Evolutionary conservation across 371 early-diverging fungal species (phyloP).

Genomic region (Furculomyces boomerangus): DNA sequence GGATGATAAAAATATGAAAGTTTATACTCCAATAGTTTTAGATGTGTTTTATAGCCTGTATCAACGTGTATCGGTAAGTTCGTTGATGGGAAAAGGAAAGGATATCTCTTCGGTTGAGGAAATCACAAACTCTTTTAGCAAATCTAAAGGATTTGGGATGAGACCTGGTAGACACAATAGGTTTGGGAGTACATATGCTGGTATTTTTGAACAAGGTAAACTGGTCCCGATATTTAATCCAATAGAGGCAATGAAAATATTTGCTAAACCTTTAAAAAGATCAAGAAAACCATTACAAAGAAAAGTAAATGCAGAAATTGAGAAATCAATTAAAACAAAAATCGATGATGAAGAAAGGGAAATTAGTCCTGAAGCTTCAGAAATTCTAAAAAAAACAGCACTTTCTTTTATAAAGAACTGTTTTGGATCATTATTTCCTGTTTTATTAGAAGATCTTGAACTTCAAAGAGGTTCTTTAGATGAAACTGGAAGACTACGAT

Average conservation of each 20-base stretch:
- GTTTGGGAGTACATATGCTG: slow-evolving; percentile 21
- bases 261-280: slow-evolving; percentile 18
- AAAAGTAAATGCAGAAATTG: slow-evolving; percentile 1
- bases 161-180: slow-evolving; percentile 13
- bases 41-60: slow-evolving; percentile 22
- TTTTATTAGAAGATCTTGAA: slow-evolving; percentile 3
- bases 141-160: background rate
- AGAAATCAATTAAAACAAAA: background rate
- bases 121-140: slow-evolving; percentile 2
- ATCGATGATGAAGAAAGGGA: slow-evolving; percentile 2
- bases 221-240: slow-evolving; percentile 22
- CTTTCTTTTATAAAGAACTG: slow-evolving; percentile 2
- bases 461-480: background rate
- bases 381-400: background rate
- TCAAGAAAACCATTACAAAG: background rate
- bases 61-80: slow-evolving; percentile 16
- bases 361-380: background rate
- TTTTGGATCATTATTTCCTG: slow-evolving; percentile 1
- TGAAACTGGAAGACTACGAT: background rate
- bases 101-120: background rate
- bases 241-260: slow-evolving; percentile 15
- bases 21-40: slow-evolving; percentile 11
- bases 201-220: slow-evolving; percentile 13
- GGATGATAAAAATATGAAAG: slow-evolving; percentile 9
- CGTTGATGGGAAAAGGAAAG: slow-evolving; percentile 5